phyloP scores from a whole-genome alignment of 148 eudicot species.

The Agrostemma githago region DNA sequence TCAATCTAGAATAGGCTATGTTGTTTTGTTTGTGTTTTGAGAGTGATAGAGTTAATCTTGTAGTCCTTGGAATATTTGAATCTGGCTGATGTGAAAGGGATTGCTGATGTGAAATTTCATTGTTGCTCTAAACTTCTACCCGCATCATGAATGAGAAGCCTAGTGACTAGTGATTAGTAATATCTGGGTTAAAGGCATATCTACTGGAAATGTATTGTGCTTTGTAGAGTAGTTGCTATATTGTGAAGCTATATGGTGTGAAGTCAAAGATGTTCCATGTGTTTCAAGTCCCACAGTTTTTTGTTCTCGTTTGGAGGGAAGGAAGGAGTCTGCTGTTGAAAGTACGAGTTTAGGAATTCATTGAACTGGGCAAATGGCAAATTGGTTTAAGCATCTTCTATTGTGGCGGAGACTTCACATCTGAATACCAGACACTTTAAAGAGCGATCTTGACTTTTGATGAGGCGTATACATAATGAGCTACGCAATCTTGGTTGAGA shows the following conservation, averaged over 20 bases:
- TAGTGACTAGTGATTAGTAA: background rate
- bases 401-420: background rate
- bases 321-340: background rate
- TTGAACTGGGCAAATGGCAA: background rate
- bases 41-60: background rate
- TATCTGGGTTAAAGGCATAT: conserved; percentile 1
- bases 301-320: background rate
- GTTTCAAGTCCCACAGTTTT: background rate
- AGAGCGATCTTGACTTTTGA: background rate
- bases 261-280: background rate
- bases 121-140: background rate
- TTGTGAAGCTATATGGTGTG: background rate
- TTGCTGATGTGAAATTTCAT: background rate
- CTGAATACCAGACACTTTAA: background rate
- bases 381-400: background rate
- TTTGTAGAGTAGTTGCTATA: background rate
- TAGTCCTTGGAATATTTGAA: conserved; percentile 7
- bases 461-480: background rate
- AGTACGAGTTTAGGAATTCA: no score
- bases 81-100: background rate
- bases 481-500: background rate
- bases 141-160: background rate
- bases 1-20: background rate
- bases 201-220: background rate
- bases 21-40: background rate